Evolutionary conservation across 495 filamentous ascomycete genomes (phyloP), one percentile per base, ranked within the genome.

Genomic region (Chlorociboria aeruginascens): DNA sequence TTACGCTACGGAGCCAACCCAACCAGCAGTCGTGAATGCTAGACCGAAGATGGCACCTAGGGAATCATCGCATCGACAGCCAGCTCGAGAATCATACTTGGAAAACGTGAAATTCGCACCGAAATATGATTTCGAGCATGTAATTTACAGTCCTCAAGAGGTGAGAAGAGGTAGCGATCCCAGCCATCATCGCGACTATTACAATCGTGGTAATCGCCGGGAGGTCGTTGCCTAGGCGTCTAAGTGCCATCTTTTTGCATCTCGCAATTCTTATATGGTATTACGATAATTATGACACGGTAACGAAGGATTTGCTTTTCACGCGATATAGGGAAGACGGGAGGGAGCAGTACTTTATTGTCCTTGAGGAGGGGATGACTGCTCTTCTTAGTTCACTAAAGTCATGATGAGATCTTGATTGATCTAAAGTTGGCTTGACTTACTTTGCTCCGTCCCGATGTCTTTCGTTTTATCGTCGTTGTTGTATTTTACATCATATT

Each of bases 181-280:
- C 4, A 33, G 12, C 17, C 28, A 32, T 33, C 42, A 39, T 39
- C 36, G 42, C 8, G 42, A 44, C 20, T 42, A 30, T 10, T 7
- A 7, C 3, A 32, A 32, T 44, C 8, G 20, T 2, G 4, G 29
- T 32, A 6, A 29, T 8, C 42, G 29, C 11, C 42, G 42, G 8
- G 40, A 28, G 6, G 10, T 28, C 17, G 40, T 16, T 40, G 3
- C 40, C 30, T 42, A 20, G 20, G 36, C 13, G 11, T 35, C n/a
- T 17, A 14, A 12, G 6, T 39, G 36, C 36, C n/a, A 14, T n/a
- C 20, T 43, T 43, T 43, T 20, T 28, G 30, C 29, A 43, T 43
- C 30, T n/a, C 25, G 11, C 40, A 32, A 8, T 44, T 44, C 42
- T 44, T 44, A 30, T 44, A 44, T n/a, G 29, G 42, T 44, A 44